Conservation (phyloP, 768 basidiomycete genomes). For the Cantharellus cinnabarinus region DNA sequence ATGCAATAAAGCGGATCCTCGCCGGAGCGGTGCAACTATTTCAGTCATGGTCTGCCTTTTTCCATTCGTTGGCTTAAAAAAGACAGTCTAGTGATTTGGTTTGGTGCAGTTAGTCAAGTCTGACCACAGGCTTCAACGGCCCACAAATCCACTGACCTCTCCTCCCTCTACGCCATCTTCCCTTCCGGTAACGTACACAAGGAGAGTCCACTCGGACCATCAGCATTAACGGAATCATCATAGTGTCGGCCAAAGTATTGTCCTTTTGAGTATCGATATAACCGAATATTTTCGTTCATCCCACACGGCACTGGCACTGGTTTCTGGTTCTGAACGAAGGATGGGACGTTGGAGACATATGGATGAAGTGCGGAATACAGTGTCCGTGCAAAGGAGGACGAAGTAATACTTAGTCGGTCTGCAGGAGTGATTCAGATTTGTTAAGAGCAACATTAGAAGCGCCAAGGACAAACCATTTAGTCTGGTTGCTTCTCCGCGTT, state of each 20-base stretch:
- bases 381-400: slow-evolving; percentile 33
- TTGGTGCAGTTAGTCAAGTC: background rate
- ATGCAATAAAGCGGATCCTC: slow-evolving; percentile 47
- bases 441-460: background rate
- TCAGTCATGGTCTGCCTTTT: slow-evolving; percentile 20
- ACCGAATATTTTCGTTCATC: slow-evolving; percentile 52
- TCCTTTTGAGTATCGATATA: slow-evolving; percentile 43
- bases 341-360: slow-evolving; percentile 34
- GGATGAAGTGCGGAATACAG: slow-evolving; percentile 31
- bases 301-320: slow-evolving; percentile 21
- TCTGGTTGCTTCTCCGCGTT: slow-evolving; percentile 48
- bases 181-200: slow-evolving; percentile 49
- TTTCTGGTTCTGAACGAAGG: slow-evolving; percentile 17
- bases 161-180: slow-evolving; percentile 60
- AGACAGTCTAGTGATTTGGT: slow-evolving; percentile 29
- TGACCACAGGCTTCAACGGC: background rate
- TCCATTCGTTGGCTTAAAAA: slow-evolving; percentile 26
- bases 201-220: slow-evolving; percentile 54
- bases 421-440: background rate
- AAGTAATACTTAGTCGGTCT: slow-evolving; percentile 46
- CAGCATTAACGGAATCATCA: slow-evolving; percentile 37
- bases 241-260: slow-evolving; percentile 62
- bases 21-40: slow-evolving; percentile 32
- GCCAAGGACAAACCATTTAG: slow-evolving; percentile 33
- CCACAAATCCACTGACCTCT: slow-evolving; percentile 23